Conservation (phyloP, 164 flowering plant species). For the Chimonanthus praecox region DNA sequence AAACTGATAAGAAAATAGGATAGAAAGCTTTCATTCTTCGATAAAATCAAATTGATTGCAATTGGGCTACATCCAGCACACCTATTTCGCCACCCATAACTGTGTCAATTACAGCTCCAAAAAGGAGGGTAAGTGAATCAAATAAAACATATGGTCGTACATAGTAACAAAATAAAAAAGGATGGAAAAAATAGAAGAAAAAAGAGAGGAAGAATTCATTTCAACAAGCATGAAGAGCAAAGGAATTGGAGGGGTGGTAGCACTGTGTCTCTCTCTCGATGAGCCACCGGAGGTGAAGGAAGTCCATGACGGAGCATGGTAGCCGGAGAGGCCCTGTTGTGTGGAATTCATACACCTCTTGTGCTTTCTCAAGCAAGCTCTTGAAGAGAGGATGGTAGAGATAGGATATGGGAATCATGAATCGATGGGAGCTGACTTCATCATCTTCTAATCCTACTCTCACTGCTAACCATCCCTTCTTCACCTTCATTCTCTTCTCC, state of each 20-base stretch:
- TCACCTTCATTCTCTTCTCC: slow-evolving; percentile 33
- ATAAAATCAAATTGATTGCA: too few relatives aligned
- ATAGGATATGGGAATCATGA: slow-evolving; percentile 50
- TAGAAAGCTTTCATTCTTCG: too few relatives aligned
- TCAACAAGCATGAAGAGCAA: background rate
- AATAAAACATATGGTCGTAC: too few relatives aligned
- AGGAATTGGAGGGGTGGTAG: background rate
- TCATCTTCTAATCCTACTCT: slow-evolving; percentile 34
- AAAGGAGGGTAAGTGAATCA: too few relatives aligned
- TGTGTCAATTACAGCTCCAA: too few relatives aligned
- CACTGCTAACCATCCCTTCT: slow-evolving; percentile 43
- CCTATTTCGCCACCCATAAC: too few relatives aligned
- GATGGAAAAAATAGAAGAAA: too few relatives aligned
- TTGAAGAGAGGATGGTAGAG: slow-evolving; percentile 49
- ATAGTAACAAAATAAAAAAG: too few relatives aligned
- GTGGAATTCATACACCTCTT: slow-evolving; percentile 52
- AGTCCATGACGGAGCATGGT: slow-evolving; percentile 59
- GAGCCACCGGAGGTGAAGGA: slow-evolving; percentile 46
- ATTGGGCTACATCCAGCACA: too few relatives aligned
- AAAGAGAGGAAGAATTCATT: background rate
- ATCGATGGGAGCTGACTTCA: slow-evolving; percentile 21
- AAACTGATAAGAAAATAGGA: too few relatives aligned
- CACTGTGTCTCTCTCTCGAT: slow-evolving; percentile 22
- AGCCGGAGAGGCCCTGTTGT: slow-evolving; percentile 42
- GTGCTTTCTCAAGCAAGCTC: slow-evolving; percentile 42